These are phyloP conservation scores for Apiotrichum akiyoshidainum DNA, from an alignment of 1,284 basidiomycete species.

Conservation along the genomic window DNA sequence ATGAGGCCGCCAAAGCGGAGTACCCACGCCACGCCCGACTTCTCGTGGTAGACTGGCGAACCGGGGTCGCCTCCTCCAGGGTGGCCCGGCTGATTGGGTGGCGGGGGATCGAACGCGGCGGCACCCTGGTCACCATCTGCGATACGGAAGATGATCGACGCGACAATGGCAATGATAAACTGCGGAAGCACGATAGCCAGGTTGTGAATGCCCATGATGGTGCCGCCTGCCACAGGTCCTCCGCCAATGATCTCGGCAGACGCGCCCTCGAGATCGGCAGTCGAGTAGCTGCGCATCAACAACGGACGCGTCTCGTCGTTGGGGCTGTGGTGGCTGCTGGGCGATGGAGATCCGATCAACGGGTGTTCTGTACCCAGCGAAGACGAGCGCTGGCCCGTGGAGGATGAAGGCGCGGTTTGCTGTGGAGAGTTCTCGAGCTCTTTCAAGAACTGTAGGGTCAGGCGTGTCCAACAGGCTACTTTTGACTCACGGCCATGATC, in stretches of 20 bases:
- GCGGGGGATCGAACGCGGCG: not conserved
- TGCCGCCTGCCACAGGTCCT: conserved; percentile 77
- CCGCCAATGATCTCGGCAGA: conserved; percentile 54
- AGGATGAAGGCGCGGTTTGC: not conserved
- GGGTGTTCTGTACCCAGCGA: not conserved
- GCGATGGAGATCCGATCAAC: not conserved
- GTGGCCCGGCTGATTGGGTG: not conserved
- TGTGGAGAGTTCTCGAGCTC: conserved; percentile 58
- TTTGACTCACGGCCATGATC: conserved; percentile 66
- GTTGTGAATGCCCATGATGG: conserved; percentile 92
- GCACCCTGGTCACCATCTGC: conserved; percentile 56
- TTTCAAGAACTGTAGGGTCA: conserved; percentile 61
- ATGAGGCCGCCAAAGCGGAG: conserved; percentile 85
- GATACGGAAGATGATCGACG: conserved; percentile 79
- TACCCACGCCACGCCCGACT: conserved; percentile 88
- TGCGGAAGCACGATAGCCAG: conserved; percentile 89
- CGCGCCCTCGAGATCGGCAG: conserved; percentile 52
- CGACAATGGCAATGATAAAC: conserved; percentile 81
- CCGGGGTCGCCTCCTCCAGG: conserved; percentile 11
- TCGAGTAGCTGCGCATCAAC: conserved; percentile 64
- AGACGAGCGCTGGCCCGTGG: conserved; percentile 5
- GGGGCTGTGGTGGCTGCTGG: not conserved
- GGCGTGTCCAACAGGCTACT: not conserved
- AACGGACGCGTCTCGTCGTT: conserved; percentile 8
- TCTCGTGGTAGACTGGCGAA: conserved; percentile 57